Evolutionary conservation across 768 basidiomycete species (phyloP), one percentile per base, ranked within the genome.

Genomic region (Hericium rajendrae): DNA sequence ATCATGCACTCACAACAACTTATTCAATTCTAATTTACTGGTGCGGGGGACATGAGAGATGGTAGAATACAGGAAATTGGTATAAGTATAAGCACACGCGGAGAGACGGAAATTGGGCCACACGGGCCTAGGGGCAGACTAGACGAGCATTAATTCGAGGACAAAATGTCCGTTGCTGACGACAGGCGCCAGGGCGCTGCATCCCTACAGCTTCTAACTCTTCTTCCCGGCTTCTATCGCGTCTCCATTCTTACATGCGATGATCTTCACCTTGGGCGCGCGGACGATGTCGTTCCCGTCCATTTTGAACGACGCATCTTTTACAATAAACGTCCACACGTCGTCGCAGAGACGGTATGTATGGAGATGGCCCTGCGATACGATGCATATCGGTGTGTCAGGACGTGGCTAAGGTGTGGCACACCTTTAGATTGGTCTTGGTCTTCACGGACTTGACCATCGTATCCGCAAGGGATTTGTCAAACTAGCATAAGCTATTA

Each of bases 291-390:
- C 86, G 69, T 88, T 89, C 62, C 84, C 82, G 71, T 99, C 97
- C 87, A 98, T 93, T 74, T 97, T 97, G 74, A 99, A 95, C 15
- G 75, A 74, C 9, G 94, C 88, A 64, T 94, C 85, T 71, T 93
- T 91, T 53, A 97, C 89, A 60, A 95, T 90, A 71, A 98, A 99
- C 54, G 95, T 98, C 97, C 97, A 98, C 51, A 98, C 95, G 67
- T 94, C 94, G 73, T 95, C 93, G 70, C 91, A 92, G 3, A 92
- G 78, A 8, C 91, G 84, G 71, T 97, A 99, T 2, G 93, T 97
- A 63, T 88, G 82, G 55, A 98, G 73, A 68, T 94, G 89, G 16
- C 93, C 95, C 91, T 72, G 53, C 20, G 50, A 26, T 15, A 32
- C 48, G 10, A 52, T 4, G 51, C 28, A 52, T 9, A 12, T 26